These are phyloP conservation scores for Daldinia vernicosa DNA, from an alignment of 495 filamentous ascomycete genomes.

Conservation along the genomic window DNA sequence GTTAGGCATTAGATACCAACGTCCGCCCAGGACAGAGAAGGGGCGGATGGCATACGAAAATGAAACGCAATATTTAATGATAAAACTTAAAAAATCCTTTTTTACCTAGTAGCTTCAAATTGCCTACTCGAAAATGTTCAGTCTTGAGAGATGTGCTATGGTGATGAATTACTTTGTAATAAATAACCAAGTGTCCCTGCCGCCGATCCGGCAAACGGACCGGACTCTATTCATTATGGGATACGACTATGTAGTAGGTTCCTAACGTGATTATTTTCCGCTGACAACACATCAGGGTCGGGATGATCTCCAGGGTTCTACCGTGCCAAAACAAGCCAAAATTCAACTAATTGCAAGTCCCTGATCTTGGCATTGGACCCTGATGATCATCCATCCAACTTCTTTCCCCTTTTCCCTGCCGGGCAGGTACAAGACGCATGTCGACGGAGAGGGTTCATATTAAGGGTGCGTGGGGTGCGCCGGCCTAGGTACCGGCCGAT, in stretches of 20 bases:
- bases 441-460: background rate
- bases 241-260: background rate
- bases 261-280: background rate
- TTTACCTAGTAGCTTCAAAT: background rate
- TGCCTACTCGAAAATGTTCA: background rate
- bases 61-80: constrained; percentile 43
- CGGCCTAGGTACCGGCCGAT: background rate
- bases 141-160: background rate
- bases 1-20: constrained; percentile 47
- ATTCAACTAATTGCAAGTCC: constrained; percentile 19
- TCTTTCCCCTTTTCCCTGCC: background rate
- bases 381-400: constrained; percentile 34
- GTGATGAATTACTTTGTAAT: background rate
- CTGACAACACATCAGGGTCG: background rate
- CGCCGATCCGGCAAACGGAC: background rate
- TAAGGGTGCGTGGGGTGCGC: background rate
- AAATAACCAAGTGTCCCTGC: background rate
- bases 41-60: constrained; percentile 47
- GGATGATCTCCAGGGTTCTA: constrained; percentile 1
- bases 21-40: constrained; percentile 39
- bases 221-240: background rate
- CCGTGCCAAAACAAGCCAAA: background rate
- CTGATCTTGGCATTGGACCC: constrained; percentile 40
- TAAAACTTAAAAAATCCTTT: background rate
- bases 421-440: background rate